Evolutionary conservation across 768 basidiomycete genomes (phyloP).

Genomic region (Phanerodontia chrysosporium): DNA sequence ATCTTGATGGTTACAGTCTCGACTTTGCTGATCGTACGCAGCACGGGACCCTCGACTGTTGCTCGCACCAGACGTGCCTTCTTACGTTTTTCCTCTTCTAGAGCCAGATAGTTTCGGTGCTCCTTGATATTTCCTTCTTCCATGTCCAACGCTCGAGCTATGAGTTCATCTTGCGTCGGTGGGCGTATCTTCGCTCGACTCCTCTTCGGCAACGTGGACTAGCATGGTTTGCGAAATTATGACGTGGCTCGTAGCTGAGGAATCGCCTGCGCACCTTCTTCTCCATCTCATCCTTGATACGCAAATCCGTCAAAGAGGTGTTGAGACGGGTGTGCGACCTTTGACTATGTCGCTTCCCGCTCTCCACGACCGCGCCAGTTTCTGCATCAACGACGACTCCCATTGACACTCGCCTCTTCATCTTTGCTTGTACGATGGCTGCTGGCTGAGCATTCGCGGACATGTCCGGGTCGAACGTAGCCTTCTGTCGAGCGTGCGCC

Average conservation of each 20-base stretch:
- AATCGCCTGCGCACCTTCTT: constrained; percentile 43
- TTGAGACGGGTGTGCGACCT: constrained; percentile 69
- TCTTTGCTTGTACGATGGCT: constrained; percentile 20
- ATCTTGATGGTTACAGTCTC: constrained; percentile 52
- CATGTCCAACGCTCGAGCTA: constrained; percentile 77
- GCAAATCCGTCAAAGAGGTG: constrained; percentile 59
- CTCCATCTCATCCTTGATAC: constrained; percentile 61
- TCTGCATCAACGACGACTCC: constrained; percentile 54
- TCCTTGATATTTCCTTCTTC: constrained; percentile 82
- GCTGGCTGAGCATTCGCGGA: constrained; percentile 23
- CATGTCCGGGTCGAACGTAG: constrained; percentile 61
- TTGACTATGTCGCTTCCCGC: constrained; percentile 26
- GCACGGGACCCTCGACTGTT: constrained; percentile 58
- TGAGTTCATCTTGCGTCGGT: constrained; percentile 79
- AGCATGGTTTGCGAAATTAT: too few relatives aligned
- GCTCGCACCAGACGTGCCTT: constrained; percentile 59
- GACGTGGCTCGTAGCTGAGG: background rate
- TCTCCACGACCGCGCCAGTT: constrained; percentile 53
- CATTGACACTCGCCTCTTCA: constrained; percentile 49
- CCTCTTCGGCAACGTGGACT: constrained; percentile 56
- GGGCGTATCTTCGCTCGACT: constrained; percentile 45
- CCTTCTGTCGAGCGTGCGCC: constrained; percentile 62
- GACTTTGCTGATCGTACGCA: constrained; percentile 66
- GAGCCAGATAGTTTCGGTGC: constrained; percentile 71
- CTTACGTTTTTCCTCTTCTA: constrained; percentile 80